These are phyloP conservation scores for Boletus rufocinnamomeus DNA, from an alignment of 768 basidiomycete genomes.

Conservation along the genomic window DNA sequence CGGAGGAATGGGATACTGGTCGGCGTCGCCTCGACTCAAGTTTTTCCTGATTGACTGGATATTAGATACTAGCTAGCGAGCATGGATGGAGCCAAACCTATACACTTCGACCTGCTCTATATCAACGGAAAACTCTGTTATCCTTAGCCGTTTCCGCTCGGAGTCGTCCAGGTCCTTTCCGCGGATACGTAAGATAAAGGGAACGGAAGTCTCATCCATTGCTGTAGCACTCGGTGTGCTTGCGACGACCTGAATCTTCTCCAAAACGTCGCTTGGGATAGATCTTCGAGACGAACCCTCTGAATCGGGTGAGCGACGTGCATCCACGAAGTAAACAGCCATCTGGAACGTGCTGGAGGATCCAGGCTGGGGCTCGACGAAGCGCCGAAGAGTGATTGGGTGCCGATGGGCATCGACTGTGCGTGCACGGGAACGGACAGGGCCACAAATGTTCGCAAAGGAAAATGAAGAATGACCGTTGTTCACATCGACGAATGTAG, in stretches of 20 bases:
- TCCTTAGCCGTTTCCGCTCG: constrained; percentile 55
- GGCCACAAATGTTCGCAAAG: constrained; percentile 55
- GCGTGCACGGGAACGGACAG: constrained; percentile 50
- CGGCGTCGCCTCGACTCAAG: constrained; percentile 43
- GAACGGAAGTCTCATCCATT: constrained; percentile 47
- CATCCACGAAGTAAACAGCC: constrained; percentile 47
- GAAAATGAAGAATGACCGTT: constrained; percentile 46
- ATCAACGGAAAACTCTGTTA: constrained; percentile 57
- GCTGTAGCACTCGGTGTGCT: constrained; percentile 59
- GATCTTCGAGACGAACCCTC: constrained; percentile 15
- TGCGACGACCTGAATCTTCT: constrained; percentile 64
- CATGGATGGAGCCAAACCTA: constrained; percentile 46
- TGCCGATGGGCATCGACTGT: constrained; percentile 41
- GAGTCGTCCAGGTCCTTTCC: constrained; percentile 50
- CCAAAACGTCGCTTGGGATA: constrained; percentile 56
- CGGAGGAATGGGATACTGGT: constrained; percentile 59
- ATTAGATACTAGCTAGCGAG: constrained; percentile 10
- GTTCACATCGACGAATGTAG: constrained; percentile 53
- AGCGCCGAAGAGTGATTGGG: constrained; percentile 54
- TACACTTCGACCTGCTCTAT: constrained; percentile 66
- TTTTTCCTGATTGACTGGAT: constrained; percentile 37
- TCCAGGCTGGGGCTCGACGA: constrained; percentile 44
- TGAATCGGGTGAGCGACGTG: constrained; percentile 28
- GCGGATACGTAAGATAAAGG: constrained; percentile 62
- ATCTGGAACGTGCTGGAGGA: constrained; percentile 32